Base-by-base conservation (phyloP, 2,329 filamentous ascomycete genomes). In the Tolypocladium nubicola region DNA sequence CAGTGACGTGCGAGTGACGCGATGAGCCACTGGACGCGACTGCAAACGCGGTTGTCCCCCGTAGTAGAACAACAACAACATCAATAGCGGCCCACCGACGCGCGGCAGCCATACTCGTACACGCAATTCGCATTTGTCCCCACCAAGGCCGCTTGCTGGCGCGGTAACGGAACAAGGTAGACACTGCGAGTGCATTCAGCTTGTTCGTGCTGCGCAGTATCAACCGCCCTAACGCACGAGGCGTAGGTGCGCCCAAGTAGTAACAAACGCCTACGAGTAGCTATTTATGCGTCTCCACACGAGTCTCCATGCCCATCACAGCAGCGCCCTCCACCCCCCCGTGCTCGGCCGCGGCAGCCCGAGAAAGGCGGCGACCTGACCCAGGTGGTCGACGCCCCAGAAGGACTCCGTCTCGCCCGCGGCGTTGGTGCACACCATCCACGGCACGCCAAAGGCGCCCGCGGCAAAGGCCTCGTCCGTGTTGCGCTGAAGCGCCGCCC, bases 321-420 rank as follows among this genome's bases (percentile, higher is more conserved):
- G 61, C 30, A 73, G 47, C 2, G 71, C 63, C 61, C 61, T 70
- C 71, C 70, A 73, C 13, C 65, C 70, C 2, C 61, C 61, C 11
- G 58, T 41, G 5, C 53, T 45, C 9, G 67, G 65, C 60, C 61
- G 65, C 55, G 66, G 62, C 38, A 74, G 57, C 3, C 64, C 67
- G 19, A 75, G 60, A 52, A 74, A 75, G 49, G 65, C 64, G 3
- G 63, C 57, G 39, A 74, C 67, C 45, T 69, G 68, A 3, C 71
- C 71, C 11, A 75, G 49, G 54, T 73, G 72, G 60, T 74, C 72
- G 9, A 74, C 69, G 10, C 73, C 72, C 67, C 68, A 74, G 62
- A 73, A 75, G 2, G 67, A 66, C 38, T 75, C 68, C 7, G 58
- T 70, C 54, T 68, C 53, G 11, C 71, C 66, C 19, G 56, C 53